phyloP scores from a whole-genome alignment of 106 monocot species.

The Acanthochlamys bracteata region DNA sequence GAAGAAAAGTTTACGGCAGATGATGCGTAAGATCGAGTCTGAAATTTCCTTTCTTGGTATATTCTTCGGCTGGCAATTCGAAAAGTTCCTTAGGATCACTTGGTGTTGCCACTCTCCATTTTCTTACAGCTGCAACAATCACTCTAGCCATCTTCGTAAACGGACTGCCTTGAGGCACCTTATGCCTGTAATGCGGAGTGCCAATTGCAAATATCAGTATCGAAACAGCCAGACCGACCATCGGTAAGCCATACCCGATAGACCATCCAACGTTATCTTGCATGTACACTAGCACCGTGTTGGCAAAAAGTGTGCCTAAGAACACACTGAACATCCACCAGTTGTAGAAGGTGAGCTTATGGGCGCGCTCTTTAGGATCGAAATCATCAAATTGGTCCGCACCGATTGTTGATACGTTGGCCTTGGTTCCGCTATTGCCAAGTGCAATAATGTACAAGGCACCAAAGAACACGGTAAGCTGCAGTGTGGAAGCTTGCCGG shows the following conservation, averaged over 20 bases:
- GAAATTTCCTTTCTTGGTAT: slow-evolving; percentile 12
- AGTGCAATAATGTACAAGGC: slow-evolving; percentile 48
- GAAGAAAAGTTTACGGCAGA: too few species aligned
- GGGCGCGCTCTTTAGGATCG: slow-evolving; percentile 26
- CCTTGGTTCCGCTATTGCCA: slow-evolving; percentile 47
- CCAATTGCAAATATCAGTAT: slow-evolving; percentile 30
- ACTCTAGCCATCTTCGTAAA: slow-evolving; percentile 42
- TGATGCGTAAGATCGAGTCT: too few species aligned
- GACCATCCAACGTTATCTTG: slow-evolving; percentile 51
- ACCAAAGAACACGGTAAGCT: slow-evolving; percentile 32
- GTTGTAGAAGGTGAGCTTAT: slow-evolving; percentile 62
- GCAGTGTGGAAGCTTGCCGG: slow-evolving; percentile 18
- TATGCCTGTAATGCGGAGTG: slow-evolving; percentile 51
- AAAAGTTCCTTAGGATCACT: slow-evolving; percentile 10
- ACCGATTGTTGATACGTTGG: slow-evolving; percentile 56
- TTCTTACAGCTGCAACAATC: slow-evolving; percentile 25
- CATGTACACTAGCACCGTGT: slow-evolving; percentile 42
- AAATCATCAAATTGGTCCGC: slow-evolving; percentile 61
- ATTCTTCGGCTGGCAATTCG: slow-evolving; percentile 24
- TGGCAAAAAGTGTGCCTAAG: slow-evolving; percentile 48
- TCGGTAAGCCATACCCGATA: slow-evolving; percentile 43
- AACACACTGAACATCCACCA: slow-evolving; percentile 69
- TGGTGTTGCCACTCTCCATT: slow-evolving; percentile 19
- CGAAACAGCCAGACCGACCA: slow-evolving; percentile 29
- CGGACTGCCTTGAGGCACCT: slow-evolving; percentile 36